Base-by-base conservation (phyloP, 2,329 filamentous ascomycete species). In the Rhynchosporium secalis region DNA sequence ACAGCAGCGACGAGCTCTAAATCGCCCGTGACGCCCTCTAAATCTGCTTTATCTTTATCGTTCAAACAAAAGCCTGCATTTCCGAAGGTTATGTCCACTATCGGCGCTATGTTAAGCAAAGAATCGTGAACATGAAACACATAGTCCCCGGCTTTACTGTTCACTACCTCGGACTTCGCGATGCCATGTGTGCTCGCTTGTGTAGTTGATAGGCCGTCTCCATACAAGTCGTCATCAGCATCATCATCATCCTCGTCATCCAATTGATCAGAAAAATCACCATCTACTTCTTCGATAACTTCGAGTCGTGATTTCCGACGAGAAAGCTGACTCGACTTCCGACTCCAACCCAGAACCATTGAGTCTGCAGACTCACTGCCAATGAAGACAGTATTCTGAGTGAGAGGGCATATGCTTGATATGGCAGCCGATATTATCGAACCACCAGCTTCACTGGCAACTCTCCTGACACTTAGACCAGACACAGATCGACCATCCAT, bases 401-500 rank as follows among this genome's bases (percentile, higher is more conserved):
- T 84, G 3, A 98, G 74, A 58, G 81, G 84, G 29, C 86, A 85
- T 2, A 91, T 82, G 65, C 90, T 92, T 1, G 91, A 88, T 31
- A 87, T 83, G 28, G 82, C 78, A 47, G 83, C 81, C 55, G 82
- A 82, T 62, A 96, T 73, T 9, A 90, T 65, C 36, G 77, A 74
- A 7, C 89, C 88, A 9, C 90, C 89, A 29, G 83, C 80, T 59
- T 90, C 85, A 45, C 78, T 71, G 4, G 83, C 73, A 4, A 97
- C 79, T 45, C 84, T 76, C 66, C 85, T 86, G 58, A 99, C 77
- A n/a, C 83, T 86, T 64, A 99, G 81, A 1, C 92, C 92, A 31
- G 93, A 96, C 1, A 99, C 92, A 2, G 91, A 96, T 60, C 95
- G 86, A 15, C 96, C 95, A 73, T 97, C 93, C 64, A 97, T 85